Percentiles rank a stretch among this genome's conserved stretches.
These are phyloP conservation scores for Zea luxurians DNA, from an alignment of 176 grass and related monocot genomes.

Conservation along the genomic window DNA sequence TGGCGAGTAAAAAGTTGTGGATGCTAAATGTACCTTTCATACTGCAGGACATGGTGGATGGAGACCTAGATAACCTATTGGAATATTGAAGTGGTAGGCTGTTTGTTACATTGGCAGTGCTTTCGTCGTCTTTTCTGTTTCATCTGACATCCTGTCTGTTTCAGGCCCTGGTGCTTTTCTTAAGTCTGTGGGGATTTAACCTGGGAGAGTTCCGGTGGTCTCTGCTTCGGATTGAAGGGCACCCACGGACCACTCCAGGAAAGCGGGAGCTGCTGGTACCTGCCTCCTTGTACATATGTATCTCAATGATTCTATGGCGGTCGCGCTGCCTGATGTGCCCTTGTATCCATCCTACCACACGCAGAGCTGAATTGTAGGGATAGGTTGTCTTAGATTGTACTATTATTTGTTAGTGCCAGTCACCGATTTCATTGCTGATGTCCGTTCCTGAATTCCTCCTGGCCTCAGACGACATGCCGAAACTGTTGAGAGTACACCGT, in stretches of 20 bases:
- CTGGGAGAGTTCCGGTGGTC: neutral
- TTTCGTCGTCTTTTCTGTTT: neutral
- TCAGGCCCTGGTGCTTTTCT: conserved; percentile 11
- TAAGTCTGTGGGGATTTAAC: neutral
- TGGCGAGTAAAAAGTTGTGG: neutral
- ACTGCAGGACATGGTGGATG: conserved; percentile 67
- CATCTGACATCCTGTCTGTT: conserved; percentile 1
- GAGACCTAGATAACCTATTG: conserved; percentile 74
- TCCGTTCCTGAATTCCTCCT: conserved; percentile 15
- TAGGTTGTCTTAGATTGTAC: conserved; percentile 49
- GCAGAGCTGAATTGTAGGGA: conserved; percentile 49
- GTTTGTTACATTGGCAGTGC: conserved; percentile 4
- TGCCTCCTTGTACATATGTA: conserved; percentile 65
- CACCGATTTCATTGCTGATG: conserved; percentile 28
- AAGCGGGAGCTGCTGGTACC: conserved; percentile 1
- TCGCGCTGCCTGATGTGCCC: conserved; percentile 27
- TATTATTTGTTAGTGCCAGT: conserved; percentile 27
- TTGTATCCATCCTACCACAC: conserved; percentile 38
- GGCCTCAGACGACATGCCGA: conserved; percentile 2
- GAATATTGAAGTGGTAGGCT: conserved; percentile 28
- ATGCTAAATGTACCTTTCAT: conserved; percentile 34
- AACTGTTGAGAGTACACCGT: conserved; percentile 42
- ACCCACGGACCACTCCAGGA: neutral
- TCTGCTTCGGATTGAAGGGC: neutral
- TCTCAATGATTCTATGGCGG: conserved; percentile 44